These are phyloP conservation scores for Cajanus cajan DNA, from an alignment of 306 rosid genomes.

Conservation along the genomic window DNA sequence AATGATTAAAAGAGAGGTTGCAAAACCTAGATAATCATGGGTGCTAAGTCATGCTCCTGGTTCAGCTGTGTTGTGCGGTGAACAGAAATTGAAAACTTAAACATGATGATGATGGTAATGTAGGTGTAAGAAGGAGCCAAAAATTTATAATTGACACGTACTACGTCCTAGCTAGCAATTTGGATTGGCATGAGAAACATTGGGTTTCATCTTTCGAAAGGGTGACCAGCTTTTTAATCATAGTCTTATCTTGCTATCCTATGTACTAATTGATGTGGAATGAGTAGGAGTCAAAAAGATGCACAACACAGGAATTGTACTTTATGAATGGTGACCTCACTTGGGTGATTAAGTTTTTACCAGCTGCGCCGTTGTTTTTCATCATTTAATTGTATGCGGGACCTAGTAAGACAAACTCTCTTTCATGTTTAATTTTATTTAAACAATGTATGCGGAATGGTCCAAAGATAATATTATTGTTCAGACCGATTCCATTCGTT, in stretches of 20 bases:
- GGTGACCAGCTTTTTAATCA: slow-evolving; percentile 4
- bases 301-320: neutral
- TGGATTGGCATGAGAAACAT: slow-evolving; percentile 9
- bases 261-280: neutral
- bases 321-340: slow-evolving; percentile 5
- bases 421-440: too few relatives aligned
- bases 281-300: slow-evolving; percentile 14
- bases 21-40: slow-evolving; percentile 17
- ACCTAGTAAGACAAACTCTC: too few relatives aligned
- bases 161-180: neutral
- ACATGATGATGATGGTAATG: neutral
- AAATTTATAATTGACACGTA: neutral
- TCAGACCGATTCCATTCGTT: too few relatives aligned
- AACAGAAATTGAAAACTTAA: neutral
- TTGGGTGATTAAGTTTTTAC: neutral
- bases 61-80: neutral
- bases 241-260: neutral
- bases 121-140: neutral
- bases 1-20: slow-evolving; percentile 36
- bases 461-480: too few relatives aligned
- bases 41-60: slow-evolving; percentile 32
- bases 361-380: neutral
- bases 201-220: slow-evolving; percentile 12
- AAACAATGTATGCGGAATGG: too few relatives aligned
- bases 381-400: too few relatives aligned